A percentile compares a stretch with the other conserved stretches of the same genome.
phyloP scores from a whole-genome alignment of 2,329 filamentous ascomycete genomes.

The Neonectria neomacrospora region DNA sequence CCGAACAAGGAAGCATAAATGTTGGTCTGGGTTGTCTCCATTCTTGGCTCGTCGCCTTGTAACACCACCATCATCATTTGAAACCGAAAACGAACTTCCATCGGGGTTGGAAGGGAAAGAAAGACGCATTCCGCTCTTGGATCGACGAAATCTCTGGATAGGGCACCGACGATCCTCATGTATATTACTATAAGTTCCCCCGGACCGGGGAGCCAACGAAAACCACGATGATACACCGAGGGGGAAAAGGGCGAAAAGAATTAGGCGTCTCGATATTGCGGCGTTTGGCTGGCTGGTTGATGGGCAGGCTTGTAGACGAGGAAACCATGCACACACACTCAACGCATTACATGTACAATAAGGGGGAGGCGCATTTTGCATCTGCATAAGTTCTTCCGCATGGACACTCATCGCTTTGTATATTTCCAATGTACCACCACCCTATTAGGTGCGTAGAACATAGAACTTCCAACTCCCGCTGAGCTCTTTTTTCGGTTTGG shows the following conservation, averaged over 20 bases:
- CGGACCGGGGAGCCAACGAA: neutral
- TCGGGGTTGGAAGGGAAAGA: neutral
- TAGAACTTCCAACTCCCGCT: slow-evolving; percentile 7
- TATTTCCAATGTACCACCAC: slow-evolving; percentile 8
- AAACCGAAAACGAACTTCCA: neutral
- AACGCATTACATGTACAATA: slow-evolving; percentile 19
- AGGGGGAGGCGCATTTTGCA: slow-evolving; percentile 12
- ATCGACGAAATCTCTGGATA: neutral
- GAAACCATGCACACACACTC: slow-evolving; percentile 9
- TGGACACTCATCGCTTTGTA: slow-evolving; percentile 4
- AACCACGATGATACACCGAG: neutral
- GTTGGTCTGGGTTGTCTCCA: too few relatives aligned
- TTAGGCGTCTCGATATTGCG: slow-evolving; percentile 10
- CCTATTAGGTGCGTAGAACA: slow-evolving; percentile 6
- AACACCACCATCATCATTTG: slow-evolving; percentile 3
- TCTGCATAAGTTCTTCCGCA: slow-evolving; percentile 2
- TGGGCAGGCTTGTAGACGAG: slow-evolving; percentile 13
- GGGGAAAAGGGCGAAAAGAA: neutral
- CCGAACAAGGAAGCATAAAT: neutral
- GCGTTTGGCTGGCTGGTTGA: slow-evolving; percentile 13
- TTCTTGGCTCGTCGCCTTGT: neutral
- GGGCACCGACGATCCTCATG: neutral
- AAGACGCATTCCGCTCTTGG: slow-evolving; percentile 2
- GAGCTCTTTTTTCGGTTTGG: neutral
- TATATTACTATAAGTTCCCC: neutral